These are phyloP conservation scores for Phylloporus sp. DNA, from an alignment of 1,284 basidiomycete genomes.

Conservation along the genomic window DNA sequence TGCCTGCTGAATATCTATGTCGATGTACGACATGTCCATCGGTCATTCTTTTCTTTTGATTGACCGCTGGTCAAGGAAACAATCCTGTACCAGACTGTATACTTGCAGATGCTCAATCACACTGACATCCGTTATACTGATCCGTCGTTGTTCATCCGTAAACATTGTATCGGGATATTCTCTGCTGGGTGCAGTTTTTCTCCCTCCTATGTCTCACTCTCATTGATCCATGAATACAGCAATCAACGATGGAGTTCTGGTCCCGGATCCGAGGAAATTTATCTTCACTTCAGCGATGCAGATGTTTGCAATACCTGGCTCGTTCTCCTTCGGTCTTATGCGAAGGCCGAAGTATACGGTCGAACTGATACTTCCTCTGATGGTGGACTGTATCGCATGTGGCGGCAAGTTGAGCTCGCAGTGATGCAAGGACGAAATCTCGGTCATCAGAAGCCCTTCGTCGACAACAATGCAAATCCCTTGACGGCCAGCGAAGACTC, in stretches of 20 bases:
- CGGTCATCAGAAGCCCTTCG: slow-evolving; percentile 48
- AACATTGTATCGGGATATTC: slow-evolving; percentile 72
- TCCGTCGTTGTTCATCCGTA: slow-evolving; percentile 70
- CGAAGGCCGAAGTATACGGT: slow-evolving; percentile 77
- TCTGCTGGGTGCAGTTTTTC: slow-evolving; percentile 52
- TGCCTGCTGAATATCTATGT: slow-evolving; percentile 74
- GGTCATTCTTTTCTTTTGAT: slow-evolving; percentile 5
- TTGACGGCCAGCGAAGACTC: slow-evolving; percentile 38
- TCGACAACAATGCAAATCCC: slow-evolving; percentile 27
- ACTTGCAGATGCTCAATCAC: slow-evolving; percentile 70
- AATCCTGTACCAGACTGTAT: slow-evolving; percentile 70
- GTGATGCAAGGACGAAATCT: slow-evolving; percentile 73
- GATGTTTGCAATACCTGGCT: slow-evolving; percentile 73
- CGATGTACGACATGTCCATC: slow-evolving; percentile 52
- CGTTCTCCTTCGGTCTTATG: slow-evolving; percentile 74
- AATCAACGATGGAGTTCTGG: slow-evolving; percentile 64
- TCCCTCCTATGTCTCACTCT: slow-evolving; percentile 7
- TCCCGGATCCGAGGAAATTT: slow-evolving; percentile 64
- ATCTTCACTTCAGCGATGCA: slow-evolving; percentile 64
- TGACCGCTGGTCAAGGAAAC: slow-evolving; percentile 53
- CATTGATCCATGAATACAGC: slow-evolving; percentile 39
- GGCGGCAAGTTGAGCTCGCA: slow-evolving; percentile 76
- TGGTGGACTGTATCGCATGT: slow-evolving; percentile 81
- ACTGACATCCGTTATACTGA: slow-evolving; percentile 75
- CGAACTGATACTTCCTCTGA: slow-evolving; percentile 57